phyloP scores from a whole-genome alignment of 495 filamentous ascomycete genomes.

The Penicillium pancosmium region DNA sequence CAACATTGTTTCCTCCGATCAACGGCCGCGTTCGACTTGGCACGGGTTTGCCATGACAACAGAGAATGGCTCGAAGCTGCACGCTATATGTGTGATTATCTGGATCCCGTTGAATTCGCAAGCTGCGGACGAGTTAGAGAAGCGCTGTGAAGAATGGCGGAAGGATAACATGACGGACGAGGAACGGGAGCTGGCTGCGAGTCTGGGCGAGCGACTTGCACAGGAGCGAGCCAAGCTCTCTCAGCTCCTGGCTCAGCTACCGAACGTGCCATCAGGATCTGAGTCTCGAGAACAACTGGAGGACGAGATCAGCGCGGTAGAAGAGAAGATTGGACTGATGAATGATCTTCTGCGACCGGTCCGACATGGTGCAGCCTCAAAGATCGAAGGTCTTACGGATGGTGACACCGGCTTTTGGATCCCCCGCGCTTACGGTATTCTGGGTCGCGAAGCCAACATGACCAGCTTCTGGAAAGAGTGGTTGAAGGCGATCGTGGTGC shows the following conservation, averaged over 20 bases:
- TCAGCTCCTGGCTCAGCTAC: conserved; percentile 79
- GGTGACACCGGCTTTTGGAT: conserved; percentile 98
- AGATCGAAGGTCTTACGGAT: conserved; percentile 95
- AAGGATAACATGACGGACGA: conserved; percentile 94
- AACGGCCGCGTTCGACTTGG: conserved; percentile 92
- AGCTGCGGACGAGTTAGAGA: conserved; percentile 86
- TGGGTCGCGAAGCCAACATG: conserved; percentile 81
- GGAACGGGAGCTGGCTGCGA: conserved; percentile 90
- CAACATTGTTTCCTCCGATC: conserved; percentile 92
- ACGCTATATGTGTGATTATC: conserved; percentile 88
- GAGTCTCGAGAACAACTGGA: conserved; percentile 80
- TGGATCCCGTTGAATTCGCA: conserved; percentile 86
- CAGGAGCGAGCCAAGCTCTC: conserved; percentile 88
- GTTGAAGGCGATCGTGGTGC: conserved; percentile 88
- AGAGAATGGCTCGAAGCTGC: conserved; percentile 85
- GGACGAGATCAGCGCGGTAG: conserved; percentile 91
- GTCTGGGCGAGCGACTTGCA: conserved; percentile 88
- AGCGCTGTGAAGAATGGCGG: conserved; percentile 90
- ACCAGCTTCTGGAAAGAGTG: conserved; percentile 99
- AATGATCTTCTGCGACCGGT: conserved; percentile 91
- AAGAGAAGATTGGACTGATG: conserved; percentile 97
- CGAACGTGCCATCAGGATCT: conserved; percentile 76
- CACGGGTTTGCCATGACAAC: conserved; percentile 99
- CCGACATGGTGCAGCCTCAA: conserved; percentile 90
- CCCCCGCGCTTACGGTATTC: conserved; percentile 88